phyloP scores from a whole-genome alignment of 2,329 filamentous ascomycete genomes.

The Beauveria brongniartii region DNA sequence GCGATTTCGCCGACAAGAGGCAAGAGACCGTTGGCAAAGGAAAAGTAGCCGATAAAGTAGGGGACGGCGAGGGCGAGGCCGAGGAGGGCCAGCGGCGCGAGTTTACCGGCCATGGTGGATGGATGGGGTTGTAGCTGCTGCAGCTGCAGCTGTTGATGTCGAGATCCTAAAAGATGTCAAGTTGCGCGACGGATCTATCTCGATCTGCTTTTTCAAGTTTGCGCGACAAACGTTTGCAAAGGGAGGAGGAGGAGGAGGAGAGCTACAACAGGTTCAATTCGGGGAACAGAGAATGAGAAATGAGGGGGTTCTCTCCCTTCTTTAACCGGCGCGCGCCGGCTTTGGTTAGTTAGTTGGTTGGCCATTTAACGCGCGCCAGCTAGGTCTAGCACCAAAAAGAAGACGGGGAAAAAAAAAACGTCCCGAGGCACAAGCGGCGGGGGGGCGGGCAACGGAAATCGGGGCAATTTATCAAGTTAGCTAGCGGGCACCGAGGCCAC shows the following conservation, averaged over 20 bases:
- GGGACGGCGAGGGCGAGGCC: conserved; percentile 13
- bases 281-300: no score
- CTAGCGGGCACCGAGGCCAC: neutral
- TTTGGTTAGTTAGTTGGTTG: neutral
- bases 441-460: neutral
- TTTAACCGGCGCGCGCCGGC: neutral
- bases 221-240: no score
- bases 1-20: conserved; percentile 6
- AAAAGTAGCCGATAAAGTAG: conserved; percentile 16
- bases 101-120: conserved; percentile 12
- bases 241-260: neutral
- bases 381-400: no score
- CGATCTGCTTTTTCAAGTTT: no score
- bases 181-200: no score
- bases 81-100: conserved; percentile 11
- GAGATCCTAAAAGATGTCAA: no score
- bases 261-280: no score
- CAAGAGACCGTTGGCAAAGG: conserved; percentile 13
- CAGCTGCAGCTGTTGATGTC: neutral
- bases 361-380: neutral
- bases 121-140: neutral
- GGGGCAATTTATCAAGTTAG: neutral
- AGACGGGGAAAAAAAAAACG: no score
- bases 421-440: neutral
- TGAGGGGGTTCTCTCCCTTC: neutral